Evolutionary conservation across 176 grass and related monocot genomes (phyloP).

Genomic region (Raddia guianensis): DNA sequence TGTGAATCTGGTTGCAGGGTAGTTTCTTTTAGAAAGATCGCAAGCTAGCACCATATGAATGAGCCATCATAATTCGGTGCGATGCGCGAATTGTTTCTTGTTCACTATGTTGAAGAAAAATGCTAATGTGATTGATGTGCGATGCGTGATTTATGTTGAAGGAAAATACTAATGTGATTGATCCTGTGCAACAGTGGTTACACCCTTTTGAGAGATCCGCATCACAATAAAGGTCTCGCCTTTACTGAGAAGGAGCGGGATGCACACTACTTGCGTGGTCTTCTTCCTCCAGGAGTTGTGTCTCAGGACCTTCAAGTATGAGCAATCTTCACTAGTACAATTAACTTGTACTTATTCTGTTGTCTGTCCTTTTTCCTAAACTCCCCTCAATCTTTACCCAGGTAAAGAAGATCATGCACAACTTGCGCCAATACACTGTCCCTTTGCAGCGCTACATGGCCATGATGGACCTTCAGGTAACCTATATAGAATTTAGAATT

Average conservation of each 20-base stretch:
- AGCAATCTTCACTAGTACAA: not conserved
- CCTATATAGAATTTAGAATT: slow-evolving; percentile 1
- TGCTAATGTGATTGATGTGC: slow-evolving; percentile 38
- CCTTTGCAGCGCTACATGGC: slow-evolving; percentile 90
- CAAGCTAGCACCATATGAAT: not conserved
- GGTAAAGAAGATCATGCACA: slow-evolving; percentile 89
- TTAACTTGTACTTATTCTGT: slow-evolving; percentile 20
- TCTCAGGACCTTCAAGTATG: slow-evolving; percentile 80
- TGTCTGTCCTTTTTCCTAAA: slow-evolving; percentile 2
- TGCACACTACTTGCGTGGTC: slow-evolving; percentile 86
- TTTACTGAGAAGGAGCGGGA: slow-evolving; percentile 86
- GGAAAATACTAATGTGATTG: slow-evolving; percentile 35
- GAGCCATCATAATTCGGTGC: not conserved
- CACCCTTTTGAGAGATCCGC: slow-evolving; percentile 87
- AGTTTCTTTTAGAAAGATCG: not conserved
- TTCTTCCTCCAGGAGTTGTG: slow-evolving; percentile 83
- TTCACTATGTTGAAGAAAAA: not conserved
- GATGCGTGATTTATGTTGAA: not conserved
- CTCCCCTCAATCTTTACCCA: slow-evolving; percentile 43
- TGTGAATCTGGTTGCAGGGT: not conserved
- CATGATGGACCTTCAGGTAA: slow-evolving; percentile 99
- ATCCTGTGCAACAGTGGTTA: slow-evolving; percentile 69
- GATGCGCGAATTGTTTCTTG: not conserved
- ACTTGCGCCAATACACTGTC: slow-evolving; percentile 78
- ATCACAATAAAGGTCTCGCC: slow-evolving; percentile 89